These are phyloP conservation scores for Annulohypoxylon nitens DNA, from an alignment of 495 filamentous ascomycete species.

Conservation along the genomic window DNA sequence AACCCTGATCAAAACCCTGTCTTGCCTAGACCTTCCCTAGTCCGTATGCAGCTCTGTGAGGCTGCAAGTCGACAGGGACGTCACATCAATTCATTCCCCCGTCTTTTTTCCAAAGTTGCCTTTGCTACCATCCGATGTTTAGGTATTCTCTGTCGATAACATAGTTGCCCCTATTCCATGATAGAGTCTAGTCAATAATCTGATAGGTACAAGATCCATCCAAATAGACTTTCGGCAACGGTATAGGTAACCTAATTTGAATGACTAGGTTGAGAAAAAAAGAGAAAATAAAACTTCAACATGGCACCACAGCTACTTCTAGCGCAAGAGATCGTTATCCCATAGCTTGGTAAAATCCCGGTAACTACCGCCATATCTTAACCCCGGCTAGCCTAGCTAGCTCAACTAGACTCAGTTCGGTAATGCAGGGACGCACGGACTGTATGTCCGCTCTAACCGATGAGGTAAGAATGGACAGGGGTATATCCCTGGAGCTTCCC, in stretches of 20 bases:
- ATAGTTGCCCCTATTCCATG: neutral
- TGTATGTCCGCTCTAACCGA: slow-evolving; percentile 25
- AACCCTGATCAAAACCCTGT: slow-evolving; percentile 18
- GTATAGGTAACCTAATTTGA: neutral
- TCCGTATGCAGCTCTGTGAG: slow-evolving; percentile 35
- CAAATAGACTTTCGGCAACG: neutral
- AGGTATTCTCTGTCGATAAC: neutral
- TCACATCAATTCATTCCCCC: slow-evolving; percentile 33
- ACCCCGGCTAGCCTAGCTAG: slow-evolving; percentile 17
- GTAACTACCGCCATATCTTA: slow-evolving; percentile 7
- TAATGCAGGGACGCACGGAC: slow-evolving; percentile 42
- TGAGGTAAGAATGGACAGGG: slow-evolving; percentile 28
- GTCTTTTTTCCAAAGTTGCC: slow-evolving; percentile 27
- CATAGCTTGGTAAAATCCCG: slow-evolving; percentile 10
- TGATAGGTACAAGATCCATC: neutral
- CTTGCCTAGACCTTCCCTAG: slow-evolving; percentile 2
- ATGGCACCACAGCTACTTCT: neutral
- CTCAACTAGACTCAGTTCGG: slow-evolving; percentile 19
- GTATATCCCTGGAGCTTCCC: slow-evolving; percentile 24
- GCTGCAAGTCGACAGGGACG: slow-evolving; percentile 40
- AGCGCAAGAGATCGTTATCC: slow-evolving; percentile 7
- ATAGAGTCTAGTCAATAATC: neutral
- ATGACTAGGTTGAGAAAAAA: neutral
- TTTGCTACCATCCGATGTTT: neutral
- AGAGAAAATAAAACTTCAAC: neutral